Evolutionary conservation across 805 yeast species (phyloP).

Genomic region (Starmerella etchellsii): DNA sequence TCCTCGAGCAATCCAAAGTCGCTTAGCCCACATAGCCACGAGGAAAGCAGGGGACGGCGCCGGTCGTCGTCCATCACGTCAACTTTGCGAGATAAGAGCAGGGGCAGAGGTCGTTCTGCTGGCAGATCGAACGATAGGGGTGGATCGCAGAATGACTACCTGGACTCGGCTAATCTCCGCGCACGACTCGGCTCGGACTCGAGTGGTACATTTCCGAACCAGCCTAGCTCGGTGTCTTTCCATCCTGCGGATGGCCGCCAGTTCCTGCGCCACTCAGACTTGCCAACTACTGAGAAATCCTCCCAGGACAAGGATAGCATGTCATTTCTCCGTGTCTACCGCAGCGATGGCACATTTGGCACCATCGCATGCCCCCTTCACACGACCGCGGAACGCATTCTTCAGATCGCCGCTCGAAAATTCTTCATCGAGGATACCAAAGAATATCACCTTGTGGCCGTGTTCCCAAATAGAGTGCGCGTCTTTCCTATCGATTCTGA

Average conservation of each 20-base stretch:
- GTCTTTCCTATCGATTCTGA: constrained; percentile 7
- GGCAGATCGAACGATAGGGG: background rate
- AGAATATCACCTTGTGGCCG: constrained; percentile 15
- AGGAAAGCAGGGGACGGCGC: background rate
- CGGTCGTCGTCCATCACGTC: constrained; percentile 4
- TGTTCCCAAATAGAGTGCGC: constrained; percentile 14
- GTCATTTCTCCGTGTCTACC: constrained; percentile 51
- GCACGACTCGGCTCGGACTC: too few relatives aligned
- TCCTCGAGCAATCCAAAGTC: too few relatives aligned
- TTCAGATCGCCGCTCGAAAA: constrained; percentile 60
- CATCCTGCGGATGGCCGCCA: background rate
- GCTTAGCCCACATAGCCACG: background rate
- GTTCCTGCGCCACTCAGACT: constrained; percentile 13
- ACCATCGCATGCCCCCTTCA: constrained; percentile 70
- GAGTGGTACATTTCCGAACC: too few relatives aligned
- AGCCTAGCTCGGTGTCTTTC: too few relatives aligned
- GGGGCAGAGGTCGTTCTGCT: background rate
- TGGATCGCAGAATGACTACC: too few relatives aligned
- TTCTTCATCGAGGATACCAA: constrained; percentile 29
- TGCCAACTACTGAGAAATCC: constrained; percentile 7
- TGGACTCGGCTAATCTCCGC: too few relatives aligned
- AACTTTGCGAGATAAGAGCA: background rate
- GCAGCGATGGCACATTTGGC: constrained; percentile 73
- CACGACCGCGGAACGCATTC: constrained; percentile 61
- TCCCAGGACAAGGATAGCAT: constrained; percentile 2